A percentile compares a stretch with the other conserved stretches of the same genome.
Evolutionary conservation across 2,329 filamentous ascomycete genomes (phyloP).

Genomic region (Aspergillus tubingensis): DNA sequence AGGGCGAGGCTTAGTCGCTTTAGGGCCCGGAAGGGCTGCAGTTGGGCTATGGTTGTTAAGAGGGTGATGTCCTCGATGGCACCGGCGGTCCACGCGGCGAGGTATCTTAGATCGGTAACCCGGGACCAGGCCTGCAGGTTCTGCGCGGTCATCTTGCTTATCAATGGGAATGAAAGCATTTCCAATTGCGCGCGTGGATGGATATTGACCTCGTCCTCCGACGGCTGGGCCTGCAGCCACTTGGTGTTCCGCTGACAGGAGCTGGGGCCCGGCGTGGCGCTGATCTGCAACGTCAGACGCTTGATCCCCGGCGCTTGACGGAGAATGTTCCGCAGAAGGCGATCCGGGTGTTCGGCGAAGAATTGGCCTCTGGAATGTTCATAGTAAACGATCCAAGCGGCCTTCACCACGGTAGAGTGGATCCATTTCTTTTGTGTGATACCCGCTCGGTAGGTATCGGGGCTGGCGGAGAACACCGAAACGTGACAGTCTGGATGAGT

Average conservation of each 20-base stretch:
- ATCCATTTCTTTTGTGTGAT: neutral
- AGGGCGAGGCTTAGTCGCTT: neutral
- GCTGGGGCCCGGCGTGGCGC: neutral
- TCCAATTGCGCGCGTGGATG: neutral
- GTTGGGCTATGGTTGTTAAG: neutral
- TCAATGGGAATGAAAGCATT: neutral
- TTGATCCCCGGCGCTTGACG: neutral
- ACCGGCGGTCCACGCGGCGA: neutral
- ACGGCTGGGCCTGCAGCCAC: neutral
- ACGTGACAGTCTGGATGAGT: neutral
- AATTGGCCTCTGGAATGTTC: neutral
- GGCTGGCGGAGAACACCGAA: neutral
- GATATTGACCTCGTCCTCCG: neutral
- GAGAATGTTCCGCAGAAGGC: neutral
- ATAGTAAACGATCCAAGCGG: neutral
- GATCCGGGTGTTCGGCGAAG: neutral
- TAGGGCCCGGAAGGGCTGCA: neutral
- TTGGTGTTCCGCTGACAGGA: neutral
- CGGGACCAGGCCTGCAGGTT: neutral
- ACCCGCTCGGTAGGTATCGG: neutral
- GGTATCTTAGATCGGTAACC: neutral
- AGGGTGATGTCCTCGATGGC: neutral
- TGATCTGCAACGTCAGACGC: neutral
- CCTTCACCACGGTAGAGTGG: neutral
- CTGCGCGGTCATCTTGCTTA: neutral